A percentile compares a stretch with the other conserved stretches of the same genome.
Conservation (phyloP, 192 early-diverging fungal genomes). For the Coemansia sp. region DNA sequence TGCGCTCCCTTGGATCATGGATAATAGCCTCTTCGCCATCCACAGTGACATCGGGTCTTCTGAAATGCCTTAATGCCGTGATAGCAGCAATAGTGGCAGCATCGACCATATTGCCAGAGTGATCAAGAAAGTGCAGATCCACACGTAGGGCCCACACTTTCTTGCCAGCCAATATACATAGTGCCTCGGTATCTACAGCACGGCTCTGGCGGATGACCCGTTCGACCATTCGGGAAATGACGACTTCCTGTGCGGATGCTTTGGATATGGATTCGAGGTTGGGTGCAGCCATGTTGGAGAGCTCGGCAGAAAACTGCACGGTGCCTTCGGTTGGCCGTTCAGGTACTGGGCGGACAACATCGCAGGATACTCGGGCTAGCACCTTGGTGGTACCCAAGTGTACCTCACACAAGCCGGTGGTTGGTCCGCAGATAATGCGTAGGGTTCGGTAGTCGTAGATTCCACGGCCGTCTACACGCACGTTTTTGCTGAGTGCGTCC, state of each 20-base stretch:
- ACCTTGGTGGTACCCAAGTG: slow-evolving; percentile 81
- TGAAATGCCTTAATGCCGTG: slow-evolving; percentile 83
- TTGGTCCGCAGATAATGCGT: slow-evolving; percentile 62
- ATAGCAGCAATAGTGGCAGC: slow-evolving; percentile 89
- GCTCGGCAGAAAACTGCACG: slow-evolving; percentile 80
- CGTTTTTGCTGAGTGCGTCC: slow-evolving; percentile 61
- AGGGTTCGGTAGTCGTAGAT: slow-evolving; percentile 70
- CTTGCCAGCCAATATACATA: slow-evolving; percentile 94
- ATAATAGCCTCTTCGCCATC: slow-evolving; percentile 83
- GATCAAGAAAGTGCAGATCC: slow-evolving; percentile 88
- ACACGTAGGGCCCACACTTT: slow-evolving; percentile 94
- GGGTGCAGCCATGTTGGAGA: slow-evolving; percentile 82
- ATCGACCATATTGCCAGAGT: slow-evolving; percentile 93
- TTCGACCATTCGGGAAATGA: slow-evolving; percentile 83
- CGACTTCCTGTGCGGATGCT: slow-evolving; percentile 77
- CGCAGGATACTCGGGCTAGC: slow-evolving; percentile 64
- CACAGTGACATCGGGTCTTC: slow-evolving; percentile 93
- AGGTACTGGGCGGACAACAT: slow-evolving; percentile 62
- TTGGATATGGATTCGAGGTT: slow-evolving; percentile 59
- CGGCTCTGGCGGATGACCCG: slow-evolving; percentile 76
- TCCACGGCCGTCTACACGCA: slow-evolving; percentile 76
- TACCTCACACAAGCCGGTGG: slow-evolving; percentile 72
- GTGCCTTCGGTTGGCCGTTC: slow-evolving; percentile 88
- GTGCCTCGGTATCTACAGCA: slow-evolving; percentile 92
- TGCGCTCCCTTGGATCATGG: slow-evolving; percentile 79